These are phyloP conservation scores for Chaetothyriales sp. DNA, from an alignment of 2,329 filamentous ascomycete genomes.

Conservation along the genomic window DNA sequence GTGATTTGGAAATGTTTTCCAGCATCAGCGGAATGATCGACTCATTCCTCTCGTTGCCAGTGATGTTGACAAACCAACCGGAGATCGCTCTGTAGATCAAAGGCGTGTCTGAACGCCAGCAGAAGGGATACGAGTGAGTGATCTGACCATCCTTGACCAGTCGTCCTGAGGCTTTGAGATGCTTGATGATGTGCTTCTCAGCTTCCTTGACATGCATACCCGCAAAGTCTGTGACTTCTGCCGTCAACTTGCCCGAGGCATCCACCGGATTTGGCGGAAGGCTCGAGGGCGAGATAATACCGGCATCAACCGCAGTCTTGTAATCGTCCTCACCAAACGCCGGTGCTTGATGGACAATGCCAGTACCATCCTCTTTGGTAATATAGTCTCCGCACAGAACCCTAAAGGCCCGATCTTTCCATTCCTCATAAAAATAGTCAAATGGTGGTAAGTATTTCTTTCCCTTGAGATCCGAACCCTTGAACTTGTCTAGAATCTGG, in stretches of 20 bases:
- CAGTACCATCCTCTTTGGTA: conserved; percentile 68
- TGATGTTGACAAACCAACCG: conserved; percentile 79
- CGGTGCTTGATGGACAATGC: conserved; percentile 75
- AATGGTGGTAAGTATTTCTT: conserved; percentile 75
- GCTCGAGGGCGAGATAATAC: conserved; percentile 57
- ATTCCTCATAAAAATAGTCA: conserved; percentile 68
- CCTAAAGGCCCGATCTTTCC: conserved; percentile 62
- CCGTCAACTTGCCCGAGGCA: conserved; percentile 62
- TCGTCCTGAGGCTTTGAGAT: conserved; percentile 58
- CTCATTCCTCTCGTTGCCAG: conserved; percentile 30
- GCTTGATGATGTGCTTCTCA: conserved; percentile 76
- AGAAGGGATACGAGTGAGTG: conserved; percentile 75
- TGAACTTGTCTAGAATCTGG: conserved; percentile 57
- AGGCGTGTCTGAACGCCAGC: conserved; percentile 72
- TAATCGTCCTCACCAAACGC: conserved; percentile 89
- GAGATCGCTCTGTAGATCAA: conserved; percentile 80
- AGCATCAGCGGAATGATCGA: conserved; percentile 63
- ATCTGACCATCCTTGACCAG: conserved; percentile 66
- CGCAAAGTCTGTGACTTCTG: conserved; percentile 56
- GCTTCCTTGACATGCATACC: conserved; percentile 76
- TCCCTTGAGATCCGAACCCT: conserved; percentile 63
- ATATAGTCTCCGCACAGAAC: conserved; percentile 70
- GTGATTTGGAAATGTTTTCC: conserved; percentile 63
- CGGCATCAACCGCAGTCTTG: conserved; percentile 55
- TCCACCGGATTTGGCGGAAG: conserved; percentile 71